A percentile compares a stretch with the other conserved stretches of the same genome.
These are phyloP conservation scores for Harringtonia aguacate DNA, from an alignment of 2,329 filamentous ascomycete genomes.

Conservation along the genomic window DNA sequence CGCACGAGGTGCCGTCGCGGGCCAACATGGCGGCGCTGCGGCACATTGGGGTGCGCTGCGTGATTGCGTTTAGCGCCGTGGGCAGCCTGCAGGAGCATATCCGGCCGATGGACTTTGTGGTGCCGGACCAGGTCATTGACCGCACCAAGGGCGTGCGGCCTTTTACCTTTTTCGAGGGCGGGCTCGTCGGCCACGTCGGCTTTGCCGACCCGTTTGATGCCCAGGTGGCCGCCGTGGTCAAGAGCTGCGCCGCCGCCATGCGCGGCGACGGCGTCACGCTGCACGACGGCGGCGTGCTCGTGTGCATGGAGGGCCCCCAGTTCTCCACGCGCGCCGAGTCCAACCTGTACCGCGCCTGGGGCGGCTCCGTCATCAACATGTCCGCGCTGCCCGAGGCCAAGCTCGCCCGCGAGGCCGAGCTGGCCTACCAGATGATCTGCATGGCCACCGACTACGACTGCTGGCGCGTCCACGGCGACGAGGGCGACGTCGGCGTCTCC, in stretches of 20 bases:
- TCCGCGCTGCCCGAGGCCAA: constrained; percentile 91
- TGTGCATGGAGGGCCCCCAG: constrained; percentile 99
- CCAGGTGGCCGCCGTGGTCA: constrained; percentile 64
- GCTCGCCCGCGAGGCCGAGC: constrained; percentile 89
- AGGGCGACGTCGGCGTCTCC: constrained; percentile 80
- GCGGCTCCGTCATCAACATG: constrained; percentile 97
- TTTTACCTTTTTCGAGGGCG: constrained; percentile 91
- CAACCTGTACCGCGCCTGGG: constrained; percentile 89
- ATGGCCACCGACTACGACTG: constrained; percentile 99
- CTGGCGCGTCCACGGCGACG: constrained; percentile 73
- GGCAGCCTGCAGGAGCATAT: constrained; percentile 88
- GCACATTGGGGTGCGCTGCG: constrained; percentile 74
- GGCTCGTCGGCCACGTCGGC: constrained; percentile 85
- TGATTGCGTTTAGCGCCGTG: constrained; percentile 93
- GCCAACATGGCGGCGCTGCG: constrained; percentile 98
- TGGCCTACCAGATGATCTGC: constrained; percentile 96
- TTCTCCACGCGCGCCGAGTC: constrained; percentile 96
- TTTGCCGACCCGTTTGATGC: constrained; percentile 94
- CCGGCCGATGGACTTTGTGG: constrained; percentile 90
- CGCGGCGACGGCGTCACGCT: constrained; percentile 76
- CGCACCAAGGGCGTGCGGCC: constrained; percentile 90
- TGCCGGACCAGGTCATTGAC: constrained; percentile 95
- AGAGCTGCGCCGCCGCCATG: constrained; percentile 62
- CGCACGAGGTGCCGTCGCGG: constrained; percentile 87
- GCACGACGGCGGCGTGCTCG: constrained; percentile 72